Conservation (phyloP, 768 basidiomycete species). For the Phaffia australis region DNA sequence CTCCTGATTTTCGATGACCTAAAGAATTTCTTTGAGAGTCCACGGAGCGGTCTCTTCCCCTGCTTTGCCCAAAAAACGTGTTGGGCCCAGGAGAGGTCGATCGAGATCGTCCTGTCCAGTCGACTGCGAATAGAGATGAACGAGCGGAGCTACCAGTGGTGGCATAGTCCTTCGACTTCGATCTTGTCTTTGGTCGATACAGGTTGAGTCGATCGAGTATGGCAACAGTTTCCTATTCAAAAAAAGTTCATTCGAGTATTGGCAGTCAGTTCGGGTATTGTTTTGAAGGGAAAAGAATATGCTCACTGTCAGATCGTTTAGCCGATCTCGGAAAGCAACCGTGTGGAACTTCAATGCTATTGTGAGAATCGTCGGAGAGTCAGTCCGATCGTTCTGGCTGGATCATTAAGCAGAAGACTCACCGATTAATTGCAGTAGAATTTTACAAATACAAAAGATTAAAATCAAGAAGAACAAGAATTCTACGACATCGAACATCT, state of each 20-base stretch:
- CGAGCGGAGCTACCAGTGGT: neutral
- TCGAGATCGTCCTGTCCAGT: too few species aligned
- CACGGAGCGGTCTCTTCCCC: too few species aligned
- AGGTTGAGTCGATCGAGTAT: slow-evolving; percentile 22
- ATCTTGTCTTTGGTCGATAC: slow-evolving; percentile 17
- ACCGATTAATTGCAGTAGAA: slow-evolving; percentile 60
- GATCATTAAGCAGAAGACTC: slow-evolving; percentile 6
- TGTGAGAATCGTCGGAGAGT: neutral
- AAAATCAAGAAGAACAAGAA: slow-evolving; percentile 68
- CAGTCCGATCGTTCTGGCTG: neutral
- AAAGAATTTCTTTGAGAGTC: neutral
- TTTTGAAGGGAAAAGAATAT: neutral
- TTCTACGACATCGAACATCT: slow-evolving; percentile 55
- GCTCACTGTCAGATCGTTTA: slow-evolving; percentile 47
- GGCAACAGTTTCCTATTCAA: slow-evolving; percentile 8
- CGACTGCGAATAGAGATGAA: too few species aligned
- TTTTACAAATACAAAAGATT: slow-evolving; percentile 52
- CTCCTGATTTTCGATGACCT: neutral
- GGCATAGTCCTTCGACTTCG: neutral
- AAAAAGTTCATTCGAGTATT: neutral
- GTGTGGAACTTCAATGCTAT: slow-evolving; percentile 62
- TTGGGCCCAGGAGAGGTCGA: too few species aligned
- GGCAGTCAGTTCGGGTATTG: too few species aligned
- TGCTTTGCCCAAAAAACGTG: too few species aligned
- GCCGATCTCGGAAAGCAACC: slow-evolving; percentile 63